Percentiles rank a stretch among this genome's conserved stretches.
Evolutionary conservation across 495 filamentous ascomycete genomes (phyloP).

Genomic region (Tuber melanosporum): DNA sequence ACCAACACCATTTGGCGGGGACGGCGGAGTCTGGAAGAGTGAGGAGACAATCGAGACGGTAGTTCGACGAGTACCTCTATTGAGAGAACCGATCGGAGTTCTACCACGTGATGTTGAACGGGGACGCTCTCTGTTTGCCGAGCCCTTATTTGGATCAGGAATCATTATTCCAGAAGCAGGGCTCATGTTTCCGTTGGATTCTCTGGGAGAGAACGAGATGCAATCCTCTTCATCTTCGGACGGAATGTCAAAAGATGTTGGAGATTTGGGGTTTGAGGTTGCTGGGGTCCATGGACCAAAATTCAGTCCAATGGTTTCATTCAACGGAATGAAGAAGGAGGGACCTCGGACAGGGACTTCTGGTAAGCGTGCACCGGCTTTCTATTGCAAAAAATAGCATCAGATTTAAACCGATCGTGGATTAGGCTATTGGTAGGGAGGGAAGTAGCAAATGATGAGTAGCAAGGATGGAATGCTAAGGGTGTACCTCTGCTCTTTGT

Average conservation of each 20-base stretch:
- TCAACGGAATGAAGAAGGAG: conserved; percentile 32
- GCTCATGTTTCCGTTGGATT: conserved; percentile 24
- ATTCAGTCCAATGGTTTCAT: conserved; percentile 34
- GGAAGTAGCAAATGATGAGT: not conserved
- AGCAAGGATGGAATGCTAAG: not conserved
- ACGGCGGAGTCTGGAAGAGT: conserved; percentile 33
- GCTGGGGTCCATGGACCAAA: conserved; percentile 27
- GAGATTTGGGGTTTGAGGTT: conserved; percentile 25
- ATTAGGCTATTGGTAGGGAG: not conserved
- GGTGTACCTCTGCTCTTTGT: conserved; percentile 30
- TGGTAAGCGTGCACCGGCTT: conserved; percentile 29
- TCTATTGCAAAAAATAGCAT: conserved; percentile 14
- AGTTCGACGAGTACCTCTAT: conserved; percentile 26
- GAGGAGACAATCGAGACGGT: conserved; percentile 35
- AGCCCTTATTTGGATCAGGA: conserved; percentile 32
- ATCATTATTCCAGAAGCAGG: conserved; percentile 35
- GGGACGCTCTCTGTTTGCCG: conserved; percentile 32
- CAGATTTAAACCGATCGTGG: conserved; percentile 21
- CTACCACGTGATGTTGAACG: conserved; percentile 35
- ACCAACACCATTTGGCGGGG: conserved; percentile 30
- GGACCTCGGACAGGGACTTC: conserved; percentile 33
- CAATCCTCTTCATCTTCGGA: conserved; percentile 34
- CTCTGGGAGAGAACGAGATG: conserved; percentile 31
- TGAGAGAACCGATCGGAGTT: conserved; percentile 34
- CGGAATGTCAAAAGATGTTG: conserved; percentile 23